Evolutionary conservation across 2,329 filamentous ascomycete species (phyloP).

Genomic region (Aspergillus spinulosporus): DNA sequence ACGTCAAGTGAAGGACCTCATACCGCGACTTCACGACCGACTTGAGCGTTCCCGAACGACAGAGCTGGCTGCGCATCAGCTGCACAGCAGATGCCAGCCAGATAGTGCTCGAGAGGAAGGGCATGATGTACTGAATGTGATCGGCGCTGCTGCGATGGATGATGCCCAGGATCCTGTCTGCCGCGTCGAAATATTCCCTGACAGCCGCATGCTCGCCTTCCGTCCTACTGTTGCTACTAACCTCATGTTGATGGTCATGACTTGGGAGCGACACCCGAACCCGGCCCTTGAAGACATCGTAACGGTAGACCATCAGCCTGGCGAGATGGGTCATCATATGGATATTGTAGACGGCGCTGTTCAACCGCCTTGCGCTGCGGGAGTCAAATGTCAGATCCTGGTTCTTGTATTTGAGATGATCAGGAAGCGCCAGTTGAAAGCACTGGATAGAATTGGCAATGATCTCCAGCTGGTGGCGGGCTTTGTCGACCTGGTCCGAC

Average conservation of each 20-base stretch:
- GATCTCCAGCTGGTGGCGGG: slow-evolving; percentile 28
- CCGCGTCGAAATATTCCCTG: background rate
- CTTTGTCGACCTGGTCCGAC: slow-evolving; percentile 7
- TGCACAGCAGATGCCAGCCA: slow-evolving; percentile 37
- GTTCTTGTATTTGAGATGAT: slow-evolving; percentile 29
- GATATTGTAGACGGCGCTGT: background rate
- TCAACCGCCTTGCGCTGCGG: background rate
- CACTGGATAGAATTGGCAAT: slow-evolving; percentile 36
- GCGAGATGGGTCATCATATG: background rate
- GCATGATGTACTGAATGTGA: slow-evolving; percentile 35
- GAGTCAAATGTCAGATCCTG: slow-evolving; percentile 34
- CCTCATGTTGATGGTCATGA: background rate
- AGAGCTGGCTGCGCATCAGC: slow-evolving; percentile 21
- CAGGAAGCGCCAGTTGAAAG: slow-evolving; percentile 32
- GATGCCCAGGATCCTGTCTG: slow-evolving; percentile 9
- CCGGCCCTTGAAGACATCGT: background rate
- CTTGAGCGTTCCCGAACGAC: background rate
- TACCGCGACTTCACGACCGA: slow-evolving; percentile 22
- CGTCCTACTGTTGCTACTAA: background rate
- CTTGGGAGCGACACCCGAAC: background rate
- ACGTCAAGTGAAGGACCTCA: slow-evolving; percentile 27
- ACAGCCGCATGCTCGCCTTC: background rate
- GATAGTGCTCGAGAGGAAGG: slow-evolving; percentile 35
- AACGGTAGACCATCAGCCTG: background rate
- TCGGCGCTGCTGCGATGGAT: slow-evolving; percentile 29